Evolutionary conservation across 176 grass and related monocot genomes (phyloP), one percentile per base, ranked within the genome.

Genomic region (Carex kokanica): DNA sequence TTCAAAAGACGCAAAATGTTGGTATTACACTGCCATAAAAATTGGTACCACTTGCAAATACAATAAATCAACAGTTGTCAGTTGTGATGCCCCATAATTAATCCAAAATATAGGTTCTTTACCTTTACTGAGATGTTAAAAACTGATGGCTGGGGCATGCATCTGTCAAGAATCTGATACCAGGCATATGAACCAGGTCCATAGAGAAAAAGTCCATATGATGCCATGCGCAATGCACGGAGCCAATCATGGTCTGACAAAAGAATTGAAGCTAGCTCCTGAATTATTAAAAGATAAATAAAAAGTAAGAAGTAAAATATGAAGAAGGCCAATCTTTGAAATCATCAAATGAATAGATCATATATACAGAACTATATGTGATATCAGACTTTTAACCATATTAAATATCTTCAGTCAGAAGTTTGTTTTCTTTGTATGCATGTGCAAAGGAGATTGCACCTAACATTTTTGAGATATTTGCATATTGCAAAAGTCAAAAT

Each of bases 171-270:
- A 84, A 98, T 83, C 17, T 90, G 87, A 81, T 95, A 98, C 96
- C 96, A 95, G 38, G 75, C 86, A 5, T 93, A 49, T 4, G 93
- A 98, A 27, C 93, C 96, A 4, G 93, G 93, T 52, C 96, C 96
- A 84, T 98, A 98, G 63, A 98, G 89, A 87, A 98, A 88, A 77
- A 98, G 91, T 8, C 96, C 93, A 69, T 98, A 98, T 32, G 96
- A 95, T 14, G 86, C 71, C 81, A 98, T 95, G 62, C 96, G 93
- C 43, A 93, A 85, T 1, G 86, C 63, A 31, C 91, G 92, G 58
- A 95, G 65, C 93, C 91, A 95, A 84, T 98, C 96, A 83, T 98
- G 91, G 61, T 88, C 88, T 74, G 86, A 78, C 38, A 98, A 32
- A 20, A 95, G 65, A 10, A 87, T 56, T 66, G 89, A 84, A 38